Percentiles rank a stretch among this genome's conserved stretches.
These are phyloP conservation scores for Rhodotorula taiwanensis DNA, from an alignment of 768 basidiomycete genomes.

Conservation along the genomic window DNA sequence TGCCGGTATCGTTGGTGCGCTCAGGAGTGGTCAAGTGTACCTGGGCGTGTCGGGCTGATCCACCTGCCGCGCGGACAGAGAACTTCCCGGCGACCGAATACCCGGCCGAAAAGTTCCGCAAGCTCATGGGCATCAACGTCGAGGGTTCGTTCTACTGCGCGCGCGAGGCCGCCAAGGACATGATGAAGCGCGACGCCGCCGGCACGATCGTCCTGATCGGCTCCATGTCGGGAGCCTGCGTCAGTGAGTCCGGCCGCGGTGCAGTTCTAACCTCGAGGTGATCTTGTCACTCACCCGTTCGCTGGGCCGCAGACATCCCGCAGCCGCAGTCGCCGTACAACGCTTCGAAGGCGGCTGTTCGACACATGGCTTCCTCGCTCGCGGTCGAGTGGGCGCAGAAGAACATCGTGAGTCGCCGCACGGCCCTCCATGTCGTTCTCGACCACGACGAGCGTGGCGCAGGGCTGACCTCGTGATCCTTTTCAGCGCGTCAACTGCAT, in stretches of 20 bases:
- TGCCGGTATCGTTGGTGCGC: constrained; percentile 52
- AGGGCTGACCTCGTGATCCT: too few species aligned
- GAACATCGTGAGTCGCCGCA: constrained; percentile 46
- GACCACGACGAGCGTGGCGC: too few species aligned
- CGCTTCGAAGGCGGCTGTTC: constrained; percentile 88
- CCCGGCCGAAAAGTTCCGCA: constrained; percentile 74
- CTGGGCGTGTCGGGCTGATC: constrained; percentile 35
- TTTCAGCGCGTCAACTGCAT: constrained; percentile 44
- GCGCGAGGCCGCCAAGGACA: constrained; percentile 82
- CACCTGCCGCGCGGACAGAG: constrained; percentile 21
- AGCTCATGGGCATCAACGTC: constrained; percentile 84
- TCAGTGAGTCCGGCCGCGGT: constrained; percentile 20
- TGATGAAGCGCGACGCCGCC: constrained; percentile 60
- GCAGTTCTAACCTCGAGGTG: neutral
- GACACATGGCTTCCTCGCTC: constrained; percentile 85
- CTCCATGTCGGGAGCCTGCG: constrained; percentile 82
- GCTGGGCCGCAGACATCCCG: neutral
- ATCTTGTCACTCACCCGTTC: neutral
- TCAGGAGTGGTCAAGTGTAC: too few species aligned
- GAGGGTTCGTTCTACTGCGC: constrained; percentile 91
- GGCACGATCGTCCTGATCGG: constrained; percentile 67
- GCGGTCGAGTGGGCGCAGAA: constrained; percentile 95
- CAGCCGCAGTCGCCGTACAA: constrained; percentile 81
- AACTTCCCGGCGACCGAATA: constrained; percentile 49
- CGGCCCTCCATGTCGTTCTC: too few species aligned